Percentiles rank a stretch among this genome's conserved stretches.
Evolutionary conservation across 208 protist genomes (phyloP).

Genomic region (Crithidia sp.): DNA sequence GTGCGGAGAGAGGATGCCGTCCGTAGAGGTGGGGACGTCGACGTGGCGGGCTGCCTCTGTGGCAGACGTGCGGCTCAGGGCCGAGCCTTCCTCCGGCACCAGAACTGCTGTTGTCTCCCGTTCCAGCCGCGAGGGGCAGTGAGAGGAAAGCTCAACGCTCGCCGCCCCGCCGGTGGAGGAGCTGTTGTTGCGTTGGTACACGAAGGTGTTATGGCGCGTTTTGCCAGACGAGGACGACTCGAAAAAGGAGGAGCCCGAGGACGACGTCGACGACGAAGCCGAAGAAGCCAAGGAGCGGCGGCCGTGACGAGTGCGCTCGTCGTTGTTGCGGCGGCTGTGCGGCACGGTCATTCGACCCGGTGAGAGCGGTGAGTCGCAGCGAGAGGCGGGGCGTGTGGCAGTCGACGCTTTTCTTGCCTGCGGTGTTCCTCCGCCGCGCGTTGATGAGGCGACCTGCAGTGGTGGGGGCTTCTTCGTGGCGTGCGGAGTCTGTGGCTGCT

Average conservation of each 20-base stretch:
- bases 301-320: not conserved
- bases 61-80: not conserved
- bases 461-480: no score
- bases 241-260: conserved; percentile 3
- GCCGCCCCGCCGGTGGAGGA: not conserved
- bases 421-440: no score
- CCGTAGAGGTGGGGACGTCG: not conserved
- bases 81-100: not conserved
- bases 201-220: conserved; percentile 18
- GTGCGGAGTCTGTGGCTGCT: not conserved
- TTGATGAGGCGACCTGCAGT: no score
- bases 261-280: not conserved
- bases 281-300: not conserved
- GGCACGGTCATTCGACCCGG: not conserved
- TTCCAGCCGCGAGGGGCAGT: not conserved
- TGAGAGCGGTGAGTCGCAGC: conserved; percentile 8
- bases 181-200: conserved; percentile 21
- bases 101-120: not conserved
- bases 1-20: conserved; percentile 1
- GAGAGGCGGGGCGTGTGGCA: conserved; percentile 8
- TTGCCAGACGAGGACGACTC: not conserved
- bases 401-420: not conserved
- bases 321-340: conserved; percentile 5
- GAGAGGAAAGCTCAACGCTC: not conserved
- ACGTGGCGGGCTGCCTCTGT: not conserved